Conservation (phyloP, 352 stramenopile species). For the Pythium insidiosum region DNA sequence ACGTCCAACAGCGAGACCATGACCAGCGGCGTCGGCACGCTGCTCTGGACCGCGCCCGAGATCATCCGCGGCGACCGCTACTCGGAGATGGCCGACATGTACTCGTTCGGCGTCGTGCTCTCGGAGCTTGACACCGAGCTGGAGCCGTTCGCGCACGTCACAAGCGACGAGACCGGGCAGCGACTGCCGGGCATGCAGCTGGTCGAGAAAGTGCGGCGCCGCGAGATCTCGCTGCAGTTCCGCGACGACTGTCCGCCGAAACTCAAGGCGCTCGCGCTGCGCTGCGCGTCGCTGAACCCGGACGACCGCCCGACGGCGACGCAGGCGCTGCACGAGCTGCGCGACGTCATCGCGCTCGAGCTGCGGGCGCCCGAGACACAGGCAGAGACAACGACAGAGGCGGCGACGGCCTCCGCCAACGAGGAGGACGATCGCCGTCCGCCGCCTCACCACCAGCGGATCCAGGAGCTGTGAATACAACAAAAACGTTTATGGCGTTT, state of each 20-base stretch:
- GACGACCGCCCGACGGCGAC: conserved; percentile 53
- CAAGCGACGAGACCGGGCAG: conserved; percentile 19
- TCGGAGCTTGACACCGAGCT: not conserved
- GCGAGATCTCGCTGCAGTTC: conserved; percentile 40
- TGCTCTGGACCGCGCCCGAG: conserved; percentile 83
- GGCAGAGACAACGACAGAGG: too few species aligned
- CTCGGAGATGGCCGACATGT: conserved; percentile 83
- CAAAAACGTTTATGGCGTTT: too few species aligned
- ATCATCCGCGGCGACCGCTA: conserved; percentile 84
- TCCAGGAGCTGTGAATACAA: too few species aligned
- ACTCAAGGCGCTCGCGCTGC: conserved; percentile 37
- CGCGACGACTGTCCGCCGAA: conserved; percentile 49
- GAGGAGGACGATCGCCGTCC: too few species aligned
- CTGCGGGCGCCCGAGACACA: too few species aligned
- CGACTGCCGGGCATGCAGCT: conserved; percentile 64
- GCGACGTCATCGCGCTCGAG: conserved; percentile 57
- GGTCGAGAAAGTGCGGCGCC: conserved; percentile 46
- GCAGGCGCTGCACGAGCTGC: conserved; percentile 66
- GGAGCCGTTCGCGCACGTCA: not conserved
- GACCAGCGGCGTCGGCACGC: conserved; percentile 70
- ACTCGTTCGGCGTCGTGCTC: conserved; percentile 78
- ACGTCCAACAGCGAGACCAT: conserved; percentile 64
- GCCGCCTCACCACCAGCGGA: too few species aligned
- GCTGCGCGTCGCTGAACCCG: conserved; percentile 60
- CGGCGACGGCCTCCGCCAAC: too few species aligned